Conservation (phyloP, 2,329 filamentous ascomycete genomes). For the Aureobasidium lini region DNA sequence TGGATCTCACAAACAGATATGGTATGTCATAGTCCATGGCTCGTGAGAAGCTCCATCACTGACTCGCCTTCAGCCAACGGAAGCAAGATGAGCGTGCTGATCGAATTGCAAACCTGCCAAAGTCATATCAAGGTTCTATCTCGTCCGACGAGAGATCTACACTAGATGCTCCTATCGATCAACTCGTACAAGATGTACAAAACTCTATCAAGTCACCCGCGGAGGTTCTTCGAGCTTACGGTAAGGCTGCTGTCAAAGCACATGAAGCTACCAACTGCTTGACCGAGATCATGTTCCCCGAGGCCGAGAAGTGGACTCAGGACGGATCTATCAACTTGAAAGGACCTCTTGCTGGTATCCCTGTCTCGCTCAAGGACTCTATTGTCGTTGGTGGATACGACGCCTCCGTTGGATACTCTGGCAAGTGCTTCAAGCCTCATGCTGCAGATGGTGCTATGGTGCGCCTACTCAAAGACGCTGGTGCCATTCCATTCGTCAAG, state of each 20-base stretch:
- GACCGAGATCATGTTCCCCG: slow-evolving; percentile 75
- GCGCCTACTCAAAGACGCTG: slow-evolving; percentile 72
- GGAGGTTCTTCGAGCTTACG: slow-evolving; percentile 76
- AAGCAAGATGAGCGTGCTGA: slow-evolving; percentile 71
- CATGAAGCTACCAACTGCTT: slow-evolving; percentile 84
- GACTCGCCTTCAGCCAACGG: slow-evolving; percentile 48
- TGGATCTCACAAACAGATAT: slow-evolving; percentile 2
- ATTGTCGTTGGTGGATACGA: slow-evolving; percentile 79
- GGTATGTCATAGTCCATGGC: neutral
- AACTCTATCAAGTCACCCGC: slow-evolving; percentile 56
- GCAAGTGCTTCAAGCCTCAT: slow-evolving; percentile 60
- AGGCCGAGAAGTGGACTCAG: slow-evolving; percentile 64
- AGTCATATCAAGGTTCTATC: slow-evolving; percentile 59
- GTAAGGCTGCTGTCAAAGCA: slow-evolving; percentile 75
- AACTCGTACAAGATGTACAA: slow-evolving; percentile 72
- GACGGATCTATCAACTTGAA: slow-evolving; percentile 59
- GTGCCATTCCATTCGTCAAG: slow-evolving; percentile 87
- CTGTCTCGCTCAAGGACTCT: slow-evolving; percentile 71
- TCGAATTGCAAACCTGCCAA: slow-evolving; percentile 60
- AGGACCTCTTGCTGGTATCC: slow-evolving; percentile 79
- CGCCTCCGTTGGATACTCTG: slow-evolving; percentile 71
- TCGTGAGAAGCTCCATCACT: neutral
- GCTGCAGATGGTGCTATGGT: slow-evolving; percentile 64
- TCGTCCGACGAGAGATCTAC: slow-evolving; percentile 58
- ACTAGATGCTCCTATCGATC: slow-evolving; percentile 65